A percentile compares a stretch with the other conserved stretches of the same genome.
Conservation (phyloP, 352 stramenopile species). For the Phytophthora constricta region DNA sequence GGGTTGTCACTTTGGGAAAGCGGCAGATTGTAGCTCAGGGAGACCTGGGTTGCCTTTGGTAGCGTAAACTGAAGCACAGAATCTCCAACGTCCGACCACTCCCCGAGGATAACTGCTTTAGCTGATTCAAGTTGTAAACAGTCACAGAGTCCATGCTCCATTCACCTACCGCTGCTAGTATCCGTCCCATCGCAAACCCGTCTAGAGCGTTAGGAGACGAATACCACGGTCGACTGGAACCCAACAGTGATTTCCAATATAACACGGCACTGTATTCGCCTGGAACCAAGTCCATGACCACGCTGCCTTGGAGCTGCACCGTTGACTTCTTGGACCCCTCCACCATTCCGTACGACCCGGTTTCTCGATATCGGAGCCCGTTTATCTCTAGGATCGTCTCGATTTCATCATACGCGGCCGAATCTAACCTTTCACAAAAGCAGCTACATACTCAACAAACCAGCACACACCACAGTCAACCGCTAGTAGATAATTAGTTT, state of each 20-base stretch:
- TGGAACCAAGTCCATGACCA: constrained; percentile 67
- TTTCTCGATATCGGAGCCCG: constrained; percentile 71
- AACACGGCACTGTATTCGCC: constrained; percentile 69
- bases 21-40: constrained; percentile 77
- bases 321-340: constrained; percentile 61
- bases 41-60: constrained; percentile 58
- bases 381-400: constrained; percentile 70
- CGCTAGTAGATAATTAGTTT: not conserved
- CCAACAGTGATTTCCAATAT: constrained; percentile 59
- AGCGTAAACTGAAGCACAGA: constrained; percentile 79
- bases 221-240: constrained; percentile 69
- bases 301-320: constrained; percentile 61
- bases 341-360: constrained; percentile 66
- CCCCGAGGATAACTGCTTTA: constrained; percentile 31
- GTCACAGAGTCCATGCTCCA: constrained; percentile 52
- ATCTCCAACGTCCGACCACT: constrained; percentile 82
- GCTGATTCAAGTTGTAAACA: constrained; percentile 62
- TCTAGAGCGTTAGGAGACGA: constrained; percentile 63
- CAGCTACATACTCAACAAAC: no score
- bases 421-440: constrained; percentile 39
- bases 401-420: constrained; percentile 61
- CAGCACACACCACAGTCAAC: no score
- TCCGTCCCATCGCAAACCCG: constrained; percentile 73
- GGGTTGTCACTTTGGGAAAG: constrained; percentile 78
- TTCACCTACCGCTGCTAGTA: constrained; percentile 63